A percentile compares a stretch with the other conserved stretches of the same genome.
Evolutionary conservation across 2,329 filamentous ascomycete genomes (phyloP).

Genomic region (Rhinocladiella similis): DNA sequence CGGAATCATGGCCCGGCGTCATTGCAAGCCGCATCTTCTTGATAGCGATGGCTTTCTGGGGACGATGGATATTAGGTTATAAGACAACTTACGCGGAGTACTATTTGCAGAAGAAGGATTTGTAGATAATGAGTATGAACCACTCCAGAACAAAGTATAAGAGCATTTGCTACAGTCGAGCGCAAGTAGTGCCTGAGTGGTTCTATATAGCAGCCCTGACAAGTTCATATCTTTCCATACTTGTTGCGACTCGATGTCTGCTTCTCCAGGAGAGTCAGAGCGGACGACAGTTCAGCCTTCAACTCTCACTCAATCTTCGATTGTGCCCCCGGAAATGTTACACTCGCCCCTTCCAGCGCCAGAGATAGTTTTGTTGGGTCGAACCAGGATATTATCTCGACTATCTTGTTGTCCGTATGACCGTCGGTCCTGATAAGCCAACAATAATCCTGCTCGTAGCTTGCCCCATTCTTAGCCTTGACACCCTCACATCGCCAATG

Average conservation of each 20-base stretch:
- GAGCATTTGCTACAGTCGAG: too few relatives aligned
- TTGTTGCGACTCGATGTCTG: too few relatives aligned
- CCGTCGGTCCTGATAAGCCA: neutral
- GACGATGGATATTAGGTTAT: slow-evolving; percentile 21
- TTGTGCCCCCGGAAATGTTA: neutral
- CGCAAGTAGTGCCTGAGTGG: too few relatives aligned
- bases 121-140: too few relatives aligned
- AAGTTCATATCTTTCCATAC: too few relatives aligned
- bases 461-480: neutral
- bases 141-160: too few relatives aligned
- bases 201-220: too few relatives aligned
- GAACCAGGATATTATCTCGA: slow-evolving; percentile 2
- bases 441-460: neutral
- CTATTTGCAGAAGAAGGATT: neutral
- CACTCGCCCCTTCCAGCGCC: neutral
- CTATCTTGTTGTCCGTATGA: neutral
- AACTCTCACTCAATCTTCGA: neutral
- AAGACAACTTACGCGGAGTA: slow-evolving; percentile 23
- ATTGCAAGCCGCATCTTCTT: slow-evolving; percentile 18
- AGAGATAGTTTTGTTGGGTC: neutral
- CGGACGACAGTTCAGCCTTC: neutral
- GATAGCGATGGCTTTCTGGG: slow-evolving; percentile 12
- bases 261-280: too few relatives aligned
- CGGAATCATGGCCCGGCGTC: slow-evolving; percentile 12
- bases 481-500: neutral